phyloP scores from a whole-genome alignment of 805 yeast species.

The Saturnispora besseyi region DNA sequence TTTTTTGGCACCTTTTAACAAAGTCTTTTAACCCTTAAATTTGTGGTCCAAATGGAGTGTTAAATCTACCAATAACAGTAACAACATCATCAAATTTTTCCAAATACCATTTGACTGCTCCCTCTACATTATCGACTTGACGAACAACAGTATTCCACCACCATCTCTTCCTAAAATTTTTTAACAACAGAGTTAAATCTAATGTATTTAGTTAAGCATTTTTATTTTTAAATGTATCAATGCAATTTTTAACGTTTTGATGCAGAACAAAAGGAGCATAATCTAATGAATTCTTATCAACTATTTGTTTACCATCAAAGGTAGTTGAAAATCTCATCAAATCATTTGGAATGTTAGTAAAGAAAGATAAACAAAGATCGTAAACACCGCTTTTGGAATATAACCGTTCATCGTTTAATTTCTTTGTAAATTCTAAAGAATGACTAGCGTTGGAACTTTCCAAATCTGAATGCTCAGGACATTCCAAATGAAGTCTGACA shows the following conservation, averaged over 20 bases:
- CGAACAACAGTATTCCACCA: conserved; percentile 28
- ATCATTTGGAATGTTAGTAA: conserved; percentile 33
- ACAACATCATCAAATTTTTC: conserved; percentile 36
- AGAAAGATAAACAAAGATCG: conserved; percentile 21
- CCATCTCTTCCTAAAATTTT: conserved; percentile 16
- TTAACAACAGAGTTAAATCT: conserved; percentile 31
- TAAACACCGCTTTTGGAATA: conserved; percentile 22
- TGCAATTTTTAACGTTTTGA: conserved; percentile 14
- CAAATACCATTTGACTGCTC: conserved; percentile 30
- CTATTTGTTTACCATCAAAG: conserved; percentile 13
- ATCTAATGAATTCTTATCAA: conserved; percentile 10
- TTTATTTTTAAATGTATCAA: conserved; percentile 18
- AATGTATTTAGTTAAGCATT: conserved; percentile 25
- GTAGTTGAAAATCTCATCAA: conserved; percentile 33
- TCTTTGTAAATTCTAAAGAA: neutral
- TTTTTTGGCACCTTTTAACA: conserved; percentile 23
- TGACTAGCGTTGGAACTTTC: neutral
- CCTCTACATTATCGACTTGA: conserved; percentile 7
- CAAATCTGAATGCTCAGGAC: conserved; percentile 5
- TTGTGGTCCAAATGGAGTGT: conserved; percentile 33
- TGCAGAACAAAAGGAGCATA: conserved; percentile 17
- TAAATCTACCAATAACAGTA: conserved; percentile 33
- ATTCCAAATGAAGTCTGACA: conserved; percentile 9
- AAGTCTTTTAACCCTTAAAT: conserved; percentile 28
- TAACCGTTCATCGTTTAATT: neutral